phyloP scores from a whole-genome alignment of 345 rosid species.

The Citrus australasica region DNA sequence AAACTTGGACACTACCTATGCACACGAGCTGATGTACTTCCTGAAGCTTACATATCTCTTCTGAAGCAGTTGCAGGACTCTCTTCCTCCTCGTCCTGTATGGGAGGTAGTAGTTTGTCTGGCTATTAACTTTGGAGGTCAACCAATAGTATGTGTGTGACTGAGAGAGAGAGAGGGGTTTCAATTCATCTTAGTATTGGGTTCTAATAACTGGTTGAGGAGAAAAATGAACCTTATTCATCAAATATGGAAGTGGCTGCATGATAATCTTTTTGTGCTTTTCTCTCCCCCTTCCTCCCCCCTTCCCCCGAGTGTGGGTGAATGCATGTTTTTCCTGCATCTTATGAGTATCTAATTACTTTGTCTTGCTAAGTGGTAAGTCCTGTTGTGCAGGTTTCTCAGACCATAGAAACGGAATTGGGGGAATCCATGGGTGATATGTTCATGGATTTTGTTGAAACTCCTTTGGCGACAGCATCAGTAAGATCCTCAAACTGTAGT shows the following conservation, averaged over 20 bases:
- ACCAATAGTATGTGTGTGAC: not conserved
- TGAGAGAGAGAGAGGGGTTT: not conserved
- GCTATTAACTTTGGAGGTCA: not conserved
- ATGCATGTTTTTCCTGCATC: not conserved
- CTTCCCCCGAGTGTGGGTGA: not conserved
- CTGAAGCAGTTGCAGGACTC: slow-evolving; percentile 93
- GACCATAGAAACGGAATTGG: slow-evolving; percentile 70
- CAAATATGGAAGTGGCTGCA: not conserved
- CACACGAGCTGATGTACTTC: slow-evolving; percentile 96
- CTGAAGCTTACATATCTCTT: slow-evolving; percentile 67
- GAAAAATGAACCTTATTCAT: not conserved
- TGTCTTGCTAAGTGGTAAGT: not conserved
- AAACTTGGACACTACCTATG: slow-evolving; percentile 92
- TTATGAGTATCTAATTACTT: not conserved
- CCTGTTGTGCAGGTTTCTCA: slow-evolving; percentile 52
- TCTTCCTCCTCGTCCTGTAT: slow-evolving; percentile 87
- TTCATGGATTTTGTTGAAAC: slow-evolving; percentile 54
- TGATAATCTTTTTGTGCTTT: not conserved
- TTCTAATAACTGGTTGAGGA: not conserved
- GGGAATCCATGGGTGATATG: slow-evolving; percentile 57
- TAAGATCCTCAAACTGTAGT: slow-evolving; percentile 31
- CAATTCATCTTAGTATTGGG: not conserved
- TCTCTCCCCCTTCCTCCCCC: not conserved
- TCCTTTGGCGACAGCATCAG: slow-evolving; percentile 95
- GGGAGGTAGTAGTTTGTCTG: slow-evolving; percentile 52